Base-by-base conservation (phyloP, 148 eudicot species). In the Rhododendron simsii region DNA sequence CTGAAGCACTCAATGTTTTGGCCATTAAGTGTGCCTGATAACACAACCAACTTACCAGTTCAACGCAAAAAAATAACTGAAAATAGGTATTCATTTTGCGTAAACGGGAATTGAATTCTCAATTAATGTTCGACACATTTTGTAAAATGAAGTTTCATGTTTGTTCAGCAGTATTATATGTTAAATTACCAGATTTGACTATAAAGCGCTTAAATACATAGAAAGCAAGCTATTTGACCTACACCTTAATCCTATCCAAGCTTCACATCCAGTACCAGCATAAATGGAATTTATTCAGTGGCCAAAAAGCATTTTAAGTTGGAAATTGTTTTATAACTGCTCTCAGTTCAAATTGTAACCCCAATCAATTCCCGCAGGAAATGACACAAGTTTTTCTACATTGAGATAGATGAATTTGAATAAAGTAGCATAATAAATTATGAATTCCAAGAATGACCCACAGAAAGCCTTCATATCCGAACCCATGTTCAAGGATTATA, bases 401-500 rank as follows among this genome's bases (percentile, higher is more conserved):
- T 21, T 9, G 23, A 44, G 23, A 44, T 41, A 77, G 50, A 44
- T 77, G 9, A 20, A 37, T 39, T 7, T 59, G n/a, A 39, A 77
- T 41, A 23, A 14, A 69, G 4, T 6, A 23, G 1, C 45, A 7
- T 1, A 28, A 16, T 7, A 10, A 1, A 63, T 14, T 26, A 50
- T 18, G 12, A 84, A 83, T 55, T 18, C 21, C 30, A 73, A 47
- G 1, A 77, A 51, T 69, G 50, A 45, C 57, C 26, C 16, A 48
- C 12, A 67, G 35, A 59, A 83, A 48, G 75, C 53, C 45, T 45
- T 47, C 39, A 83, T 8, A 47, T 16, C 85, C 4, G 13, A 14
- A 76, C 18, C 39, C 44, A 55, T 53, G 50, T 75, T 76, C 76
- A 69, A 84, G 82, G 78, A 37, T 18, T 20, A 78, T 84, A 41